Evolutionary conservation across 2,329 filamentous ascomycete species (phyloP).

Genomic region (Stagonosporopsis cucurbitacearum): DNA sequence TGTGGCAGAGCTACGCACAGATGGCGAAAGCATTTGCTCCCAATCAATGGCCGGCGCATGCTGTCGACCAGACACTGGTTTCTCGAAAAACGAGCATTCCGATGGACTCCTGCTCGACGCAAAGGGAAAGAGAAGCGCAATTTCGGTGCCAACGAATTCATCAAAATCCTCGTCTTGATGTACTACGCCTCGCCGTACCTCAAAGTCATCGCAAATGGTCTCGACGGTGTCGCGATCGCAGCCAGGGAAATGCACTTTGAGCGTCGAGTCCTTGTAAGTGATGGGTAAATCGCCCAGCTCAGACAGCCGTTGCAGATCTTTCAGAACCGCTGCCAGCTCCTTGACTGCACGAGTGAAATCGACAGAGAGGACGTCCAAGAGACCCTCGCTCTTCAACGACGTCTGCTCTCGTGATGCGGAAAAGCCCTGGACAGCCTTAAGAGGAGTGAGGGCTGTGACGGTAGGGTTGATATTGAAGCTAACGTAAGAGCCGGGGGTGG

Average conservation of each 20-base stretch:
- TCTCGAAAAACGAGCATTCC: slow-evolving; percentile 56
- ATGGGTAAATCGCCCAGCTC: slow-evolving; percentile 84
- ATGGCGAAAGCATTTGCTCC: slow-evolving; percentile 63
- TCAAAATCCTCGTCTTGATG: slow-evolving; percentile 81
- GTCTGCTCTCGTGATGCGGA: slow-evolving; percentile 53
- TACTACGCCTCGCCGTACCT: slow-evolving; percentile 80
- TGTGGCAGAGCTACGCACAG: slow-evolving; percentile 40
- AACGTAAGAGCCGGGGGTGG: slow-evolving; percentile 77
- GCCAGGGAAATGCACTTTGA: slow-evolving; percentile 88
- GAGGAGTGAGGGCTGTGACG: slow-evolving; percentile 82
- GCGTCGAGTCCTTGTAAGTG: slow-evolving; percentile 68
- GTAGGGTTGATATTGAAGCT: slow-evolving; percentile 90
- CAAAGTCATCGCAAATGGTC: slow-evolving; percentile 82
- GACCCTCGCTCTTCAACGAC: slow-evolving; percentile 79
- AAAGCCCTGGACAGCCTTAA: slow-evolving; percentile 65
- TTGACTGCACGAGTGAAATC: slow-evolving; percentile 89
- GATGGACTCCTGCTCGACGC: slow-evolving; percentile 67
- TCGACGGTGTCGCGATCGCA: slow-evolving; percentile 86
- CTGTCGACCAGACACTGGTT: slow-evolving; percentile 46
- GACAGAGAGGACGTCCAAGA: slow-evolving; percentile 82
- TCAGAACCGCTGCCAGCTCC: slow-evolving; percentile 78
- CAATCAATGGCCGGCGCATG: slow-evolving; percentile 56
- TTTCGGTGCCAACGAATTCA: slow-evolving; percentile 67
- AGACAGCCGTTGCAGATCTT: slow-evolving; percentile 80
- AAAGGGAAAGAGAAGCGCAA: slow-evolving; percentile 86